phyloP scores from a whole-genome alignment of 139 green algal species.

The Raphidocelis subcapitata region DNA sequence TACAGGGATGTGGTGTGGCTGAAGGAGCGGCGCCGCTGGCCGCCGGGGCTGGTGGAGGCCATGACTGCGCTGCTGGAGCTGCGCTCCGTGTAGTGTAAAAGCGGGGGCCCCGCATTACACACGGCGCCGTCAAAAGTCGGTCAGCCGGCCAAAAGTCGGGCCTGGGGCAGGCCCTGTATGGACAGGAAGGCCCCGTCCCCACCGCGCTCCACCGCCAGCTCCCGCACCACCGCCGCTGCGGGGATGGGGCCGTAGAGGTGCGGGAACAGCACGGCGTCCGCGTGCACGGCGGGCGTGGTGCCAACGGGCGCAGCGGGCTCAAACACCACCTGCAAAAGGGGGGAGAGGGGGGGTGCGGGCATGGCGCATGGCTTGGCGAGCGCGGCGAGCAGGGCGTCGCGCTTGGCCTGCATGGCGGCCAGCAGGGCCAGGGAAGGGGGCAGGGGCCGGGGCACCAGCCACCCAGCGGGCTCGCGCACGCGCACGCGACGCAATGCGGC shows the following conservation, averaged over 20 bases:
- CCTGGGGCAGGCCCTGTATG: background rate
- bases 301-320: slow-evolving; percentile 68
- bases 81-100: slow-evolving; percentile 30
- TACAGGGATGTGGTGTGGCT: slow-evolving; percentile 75
- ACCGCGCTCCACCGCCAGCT: background rate
- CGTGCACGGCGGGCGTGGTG: slow-evolving; percentile 15
- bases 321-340: slow-evolving; percentile 53
- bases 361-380: background rate
- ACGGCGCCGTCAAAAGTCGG: background rate
- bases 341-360: background rate
- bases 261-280: slow-evolving; percentile 48
- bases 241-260: slow-evolving; percentile 37
- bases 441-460: no score
- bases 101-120: background rate
- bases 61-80: slow-evolving; percentile 74
- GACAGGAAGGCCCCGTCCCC: background rate
- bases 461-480: no score
- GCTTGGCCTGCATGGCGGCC: no score
- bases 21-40: slow-evolving; percentile 64
- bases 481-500: no score
- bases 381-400: no score
- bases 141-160: background rate
- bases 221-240: background rate
- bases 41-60: slow-evolving; percentile 51
- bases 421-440: no score